Percentiles rank a stretch among this genome's conserved stretches.
Conservation (phyloP, 1,139 yeast genomes). For the Wickerhamomyces sp. region DNA sequence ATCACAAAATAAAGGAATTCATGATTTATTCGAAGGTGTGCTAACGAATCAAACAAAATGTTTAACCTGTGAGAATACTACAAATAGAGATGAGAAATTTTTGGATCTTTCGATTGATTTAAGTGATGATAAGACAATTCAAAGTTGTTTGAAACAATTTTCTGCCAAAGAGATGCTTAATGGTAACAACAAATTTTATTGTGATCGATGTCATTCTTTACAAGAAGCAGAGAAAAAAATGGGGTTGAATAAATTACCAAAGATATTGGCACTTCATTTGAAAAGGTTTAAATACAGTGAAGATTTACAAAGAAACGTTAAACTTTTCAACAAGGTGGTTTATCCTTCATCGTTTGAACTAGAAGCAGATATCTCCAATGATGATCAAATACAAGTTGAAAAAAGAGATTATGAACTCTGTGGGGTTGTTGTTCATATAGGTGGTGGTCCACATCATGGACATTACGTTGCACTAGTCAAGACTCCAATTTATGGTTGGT, state of each 20-base stretch:
- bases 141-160: constrained; percentile 71
- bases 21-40: constrained; percentile 75
- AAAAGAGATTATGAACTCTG: constrained; percentile 68
- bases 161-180: constrained; percentile 81
- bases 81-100: constrained; percentile 80
- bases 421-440: constrained; percentile 88
- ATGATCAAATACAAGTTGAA: constrained; percentile 21
- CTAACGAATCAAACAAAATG: constrained; percentile 88
- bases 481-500: constrained; percentile 81
- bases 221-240: constrained; percentile 96
- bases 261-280: constrained; percentile 73
- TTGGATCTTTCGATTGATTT: constrained; percentile 84
- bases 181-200: constrained; percentile 86
- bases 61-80: constrained; percentile 81
- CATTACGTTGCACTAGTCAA: constrained; percentile 88
- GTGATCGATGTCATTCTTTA: constrained; percentile 83
- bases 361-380: constrained; percentile 62
- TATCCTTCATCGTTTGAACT: constrained; percentile 74
- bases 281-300: constrained; percentile 92
- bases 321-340: constrained; percentile 77
- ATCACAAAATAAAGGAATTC: constrained; percentile 46
- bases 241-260: constrained; percentile 73
- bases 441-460: constrained; percentile 98
- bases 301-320: constrained; percentile 72
- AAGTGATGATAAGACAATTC: constrained; percentile 57